Evolutionary conservation across 2,329 filamentous ascomycete species (phyloP).

Genomic region (Emergomyces africanus): DNA sequence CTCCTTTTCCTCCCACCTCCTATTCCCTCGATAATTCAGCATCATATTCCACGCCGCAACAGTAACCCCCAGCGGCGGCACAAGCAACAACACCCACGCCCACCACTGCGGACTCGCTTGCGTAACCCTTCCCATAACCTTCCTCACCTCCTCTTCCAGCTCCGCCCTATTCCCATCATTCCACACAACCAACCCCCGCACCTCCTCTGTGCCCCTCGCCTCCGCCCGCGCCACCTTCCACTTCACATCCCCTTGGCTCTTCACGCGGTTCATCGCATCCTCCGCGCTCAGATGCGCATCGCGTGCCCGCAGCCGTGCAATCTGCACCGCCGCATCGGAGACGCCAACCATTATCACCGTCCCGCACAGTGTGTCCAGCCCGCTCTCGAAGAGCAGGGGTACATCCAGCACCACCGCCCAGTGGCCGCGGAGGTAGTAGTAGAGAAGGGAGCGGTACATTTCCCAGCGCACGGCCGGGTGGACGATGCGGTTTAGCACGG

Average conservation of each 20-base stretch:
- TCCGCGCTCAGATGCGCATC: slow-evolving; percentile 69
- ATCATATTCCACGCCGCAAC: slow-evolving; percentile 60
- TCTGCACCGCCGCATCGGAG: slow-evolving; percentile 65
- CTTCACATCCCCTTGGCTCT: slow-evolving; percentile 73
- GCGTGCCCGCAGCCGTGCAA: slow-evolving; percentile 59
- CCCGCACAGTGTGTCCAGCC: slow-evolving; percentile 74
- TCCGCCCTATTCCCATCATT: slow-evolving; percentile 69
- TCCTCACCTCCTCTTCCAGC: slow-evolving; percentile 52
- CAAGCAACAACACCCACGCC: slow-evolving; percentile 55
- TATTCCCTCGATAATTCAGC: slow-evolving; percentile 57
- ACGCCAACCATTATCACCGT: slow-evolving; percentile 81
- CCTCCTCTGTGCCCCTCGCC: slow-evolving; percentile 42
- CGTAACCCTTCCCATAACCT: slow-evolving; percentile 52
- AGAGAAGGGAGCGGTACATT: slow-evolving; percentile 64
- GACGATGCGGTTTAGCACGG: slow-evolving; percentile 74
- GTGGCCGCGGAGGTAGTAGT: slow-evolving; percentile 57
- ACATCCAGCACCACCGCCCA: slow-evolving; percentile 92
- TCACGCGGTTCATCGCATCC: slow-evolving; percentile 76
- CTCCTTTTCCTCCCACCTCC: slow-evolving; percentile 53
- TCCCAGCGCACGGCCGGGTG: slow-evolving; percentile 78
- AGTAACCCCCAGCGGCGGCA: slow-evolving; percentile 60
- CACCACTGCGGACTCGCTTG: slow-evolving; percentile 65
- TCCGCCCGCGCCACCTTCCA: slow-evolving; percentile 68
- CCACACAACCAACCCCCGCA: slow-evolving; percentile 69
- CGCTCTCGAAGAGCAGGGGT: slow-evolving; percentile 79